Conservation (phyloP, 257 asterid species). For the Orobanche coerulescens region DNA sequence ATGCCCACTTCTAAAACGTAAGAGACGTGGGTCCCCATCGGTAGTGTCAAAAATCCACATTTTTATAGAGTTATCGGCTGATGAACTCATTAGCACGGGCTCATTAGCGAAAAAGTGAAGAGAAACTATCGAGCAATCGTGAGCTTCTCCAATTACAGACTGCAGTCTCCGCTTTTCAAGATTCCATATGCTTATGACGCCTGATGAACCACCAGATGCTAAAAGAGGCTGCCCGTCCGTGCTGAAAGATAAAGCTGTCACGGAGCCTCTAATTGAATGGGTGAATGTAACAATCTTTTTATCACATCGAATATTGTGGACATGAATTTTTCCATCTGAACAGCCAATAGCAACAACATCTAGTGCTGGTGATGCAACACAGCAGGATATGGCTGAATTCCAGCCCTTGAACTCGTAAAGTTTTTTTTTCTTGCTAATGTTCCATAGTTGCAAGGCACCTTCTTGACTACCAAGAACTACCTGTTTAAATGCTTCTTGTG, state of each 20-base stretch:
- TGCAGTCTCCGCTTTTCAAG: slow-evolving; percentile 71
- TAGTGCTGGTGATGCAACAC: slow-evolving; percentile 68
- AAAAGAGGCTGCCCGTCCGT: slow-evolving; percentile 70
- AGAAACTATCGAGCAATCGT: slow-evolving; percentile 51
- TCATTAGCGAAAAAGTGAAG: slow-evolving; percentile 67
- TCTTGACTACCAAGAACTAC: slow-evolving; percentile 58
- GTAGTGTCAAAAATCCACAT: slow-evolving; percentile 55
- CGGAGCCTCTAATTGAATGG: slow-evolving; percentile 58
- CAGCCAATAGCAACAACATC: slow-evolving; percentile 72
- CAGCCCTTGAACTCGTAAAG: no score
- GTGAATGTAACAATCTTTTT: slow-evolving; percentile 55
- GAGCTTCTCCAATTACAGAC: no score
- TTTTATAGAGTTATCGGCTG: slow-evolving; percentile 69
- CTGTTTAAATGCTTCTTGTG: no score
- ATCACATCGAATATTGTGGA: slow-evolving; percentile 57
- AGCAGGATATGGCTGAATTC: slow-evolving; percentile 49
- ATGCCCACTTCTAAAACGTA: slow-evolving; percentile 72
- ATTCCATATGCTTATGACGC: slow-evolving; percentile 72
- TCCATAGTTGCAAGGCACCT: slow-evolving; percentile 67
- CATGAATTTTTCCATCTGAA: slow-evolving; percentile 67
- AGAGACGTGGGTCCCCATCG: slow-evolving; percentile 65
- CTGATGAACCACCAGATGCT: slow-evolving; percentile 78
- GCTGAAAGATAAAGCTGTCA: slow-evolving; percentile 64
- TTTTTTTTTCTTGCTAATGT: slow-evolving; percentile 57
- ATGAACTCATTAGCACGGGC: no score